phyloP scores from a whole-genome alignment of 768 basidiomycete species.

The Flagelloscypha sp. region DNA sequence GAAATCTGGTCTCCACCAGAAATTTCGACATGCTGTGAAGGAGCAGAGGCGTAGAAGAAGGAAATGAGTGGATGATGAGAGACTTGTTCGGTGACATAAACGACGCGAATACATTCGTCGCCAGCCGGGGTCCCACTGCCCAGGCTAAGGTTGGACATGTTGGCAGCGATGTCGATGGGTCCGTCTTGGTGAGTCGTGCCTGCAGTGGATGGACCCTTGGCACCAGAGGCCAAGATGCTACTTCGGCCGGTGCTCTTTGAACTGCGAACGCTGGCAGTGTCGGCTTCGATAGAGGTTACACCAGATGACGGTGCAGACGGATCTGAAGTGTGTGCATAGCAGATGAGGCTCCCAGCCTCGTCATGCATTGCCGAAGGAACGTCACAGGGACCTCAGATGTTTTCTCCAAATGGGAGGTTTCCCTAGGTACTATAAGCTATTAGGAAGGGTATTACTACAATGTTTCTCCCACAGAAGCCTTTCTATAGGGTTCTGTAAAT shows the following conservation, averaged over 20 bases:
- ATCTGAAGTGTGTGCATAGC: no score
- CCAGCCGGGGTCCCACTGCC: slow-evolving; percentile 26
- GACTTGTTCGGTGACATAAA: slow-evolving; percentile 86
- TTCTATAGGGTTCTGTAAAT: no score
- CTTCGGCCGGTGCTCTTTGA: no score
- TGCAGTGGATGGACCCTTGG: slow-evolving; percentile 47
- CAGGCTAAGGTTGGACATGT: slow-evolving; percentile 56
- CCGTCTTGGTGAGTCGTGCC: slow-evolving; percentile 45
- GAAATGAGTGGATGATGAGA: slow-evolving; percentile 97
- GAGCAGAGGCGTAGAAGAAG: slow-evolving; percentile 72
- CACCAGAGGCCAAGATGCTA: slow-evolving; percentile 52
- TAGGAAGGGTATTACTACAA: no score
- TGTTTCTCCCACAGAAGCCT: no score
- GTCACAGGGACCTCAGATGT: no score
- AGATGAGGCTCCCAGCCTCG: no score
- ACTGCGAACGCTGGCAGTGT: slow-evolving; percentile 49
- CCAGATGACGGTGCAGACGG: no score
- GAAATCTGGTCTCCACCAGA: slow-evolving; percentile 87
- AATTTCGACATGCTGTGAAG: slow-evolving; percentile 61
- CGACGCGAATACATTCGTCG: slow-evolving; percentile 50
- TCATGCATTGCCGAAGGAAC: no score
- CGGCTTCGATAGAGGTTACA: no score
- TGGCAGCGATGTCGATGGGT: slow-evolving; percentile 41
- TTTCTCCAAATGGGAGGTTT: no score
- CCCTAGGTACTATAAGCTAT: no score